Conservation (phyloP, 2,329 filamentous ascomycete species). For the Calonectria naviculata region DNA sequence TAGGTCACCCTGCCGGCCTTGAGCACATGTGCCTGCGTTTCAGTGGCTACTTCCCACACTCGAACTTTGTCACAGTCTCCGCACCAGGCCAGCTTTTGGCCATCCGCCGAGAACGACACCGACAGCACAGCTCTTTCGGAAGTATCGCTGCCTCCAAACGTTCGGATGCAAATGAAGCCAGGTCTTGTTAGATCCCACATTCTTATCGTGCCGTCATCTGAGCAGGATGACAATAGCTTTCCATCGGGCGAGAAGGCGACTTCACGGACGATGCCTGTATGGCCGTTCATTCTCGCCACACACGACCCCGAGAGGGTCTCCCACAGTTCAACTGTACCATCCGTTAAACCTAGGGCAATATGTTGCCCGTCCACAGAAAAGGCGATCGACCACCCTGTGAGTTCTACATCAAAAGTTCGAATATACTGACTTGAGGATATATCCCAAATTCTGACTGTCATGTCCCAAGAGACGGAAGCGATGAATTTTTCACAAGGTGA, state of each 20-base stretch:
- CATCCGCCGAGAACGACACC: neutral
- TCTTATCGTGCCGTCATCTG: neutral
- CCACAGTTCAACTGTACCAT: neutral
- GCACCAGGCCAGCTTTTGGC: neutral
- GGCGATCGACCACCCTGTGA: neutral
- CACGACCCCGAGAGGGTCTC: neutral
- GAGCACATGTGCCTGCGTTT: neutral
- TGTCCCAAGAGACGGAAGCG: neutral
- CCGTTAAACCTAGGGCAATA: neutral
- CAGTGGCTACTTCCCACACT: neutral
- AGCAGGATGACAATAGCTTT: neutral
- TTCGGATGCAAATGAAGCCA: neutral
- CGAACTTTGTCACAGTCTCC: neutral
- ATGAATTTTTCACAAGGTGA: neutral
- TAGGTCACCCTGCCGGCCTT: neutral
- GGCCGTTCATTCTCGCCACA: neutral
- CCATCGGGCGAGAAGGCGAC: neutral
- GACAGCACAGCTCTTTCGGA: fast-evolving
- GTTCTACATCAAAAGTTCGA: neutral
- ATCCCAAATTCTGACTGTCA: neutral
- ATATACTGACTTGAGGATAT: neutral
- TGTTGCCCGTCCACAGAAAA: neutral
- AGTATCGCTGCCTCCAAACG: neutral
- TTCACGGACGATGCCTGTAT: neutral
- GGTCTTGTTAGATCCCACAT: neutral